phyloP scores from a whole-genome alignment of 352 stramenopile species.

The Globisporangium perplexum region DNA sequence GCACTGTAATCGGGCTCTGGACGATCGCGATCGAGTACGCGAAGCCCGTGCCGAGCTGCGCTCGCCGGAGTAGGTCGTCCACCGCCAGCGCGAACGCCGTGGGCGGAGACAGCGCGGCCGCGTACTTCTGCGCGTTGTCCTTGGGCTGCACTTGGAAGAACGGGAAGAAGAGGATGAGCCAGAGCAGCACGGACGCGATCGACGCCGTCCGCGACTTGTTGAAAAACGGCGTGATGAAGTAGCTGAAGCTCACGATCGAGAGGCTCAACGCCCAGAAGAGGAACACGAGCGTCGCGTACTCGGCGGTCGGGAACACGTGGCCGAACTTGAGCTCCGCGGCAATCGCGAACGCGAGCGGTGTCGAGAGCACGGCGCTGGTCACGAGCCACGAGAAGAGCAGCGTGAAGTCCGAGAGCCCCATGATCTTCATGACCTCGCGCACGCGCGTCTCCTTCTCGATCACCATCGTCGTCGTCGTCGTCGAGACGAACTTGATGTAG shows the following conservation, averaged over 20 bases:
- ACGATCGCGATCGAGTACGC: constrained; percentile 44
- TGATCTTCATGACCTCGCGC: constrained; percentile 82
- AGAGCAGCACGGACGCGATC: constrained; percentile 59
- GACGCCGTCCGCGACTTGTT: constrained; percentile 57
- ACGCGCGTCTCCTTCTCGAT: constrained; percentile 78
- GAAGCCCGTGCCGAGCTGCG: constrained; percentile 54
- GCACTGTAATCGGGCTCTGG: constrained; percentile 34
- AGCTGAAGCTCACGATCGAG: constrained; percentile 57
- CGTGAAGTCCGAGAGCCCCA: constrained; percentile 60
- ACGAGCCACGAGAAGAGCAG: constrained; percentile 62
- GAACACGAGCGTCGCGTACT: constrained; percentile 55
- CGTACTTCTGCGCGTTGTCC: constrained; percentile 38
- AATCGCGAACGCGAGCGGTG: constrained; percentile 41
- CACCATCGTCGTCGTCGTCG: constrained; percentile 64
- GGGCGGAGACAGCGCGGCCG: constrained; percentile 44
- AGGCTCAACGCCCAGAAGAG: constrained; percentile 62
- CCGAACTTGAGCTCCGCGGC: constrained; percentile 55
- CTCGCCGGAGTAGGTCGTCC: constrained; percentile 49
- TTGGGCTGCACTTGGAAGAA: constrained; percentile 59
- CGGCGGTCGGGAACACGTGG: constrained; percentile 53
- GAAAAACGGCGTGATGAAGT: constrained; percentile 64
- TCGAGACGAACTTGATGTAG: constrained; percentile 57
- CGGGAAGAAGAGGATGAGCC: constrained; percentile 70
- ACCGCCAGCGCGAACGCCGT: constrained; percentile 65
- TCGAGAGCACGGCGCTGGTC: constrained; percentile 40